Evolutionary conservation across 2,329 filamentous ascomycete genomes (phyloP), one percentile per base, ranked within the genome.

Genomic region (Bipolaris cookei): DNA sequence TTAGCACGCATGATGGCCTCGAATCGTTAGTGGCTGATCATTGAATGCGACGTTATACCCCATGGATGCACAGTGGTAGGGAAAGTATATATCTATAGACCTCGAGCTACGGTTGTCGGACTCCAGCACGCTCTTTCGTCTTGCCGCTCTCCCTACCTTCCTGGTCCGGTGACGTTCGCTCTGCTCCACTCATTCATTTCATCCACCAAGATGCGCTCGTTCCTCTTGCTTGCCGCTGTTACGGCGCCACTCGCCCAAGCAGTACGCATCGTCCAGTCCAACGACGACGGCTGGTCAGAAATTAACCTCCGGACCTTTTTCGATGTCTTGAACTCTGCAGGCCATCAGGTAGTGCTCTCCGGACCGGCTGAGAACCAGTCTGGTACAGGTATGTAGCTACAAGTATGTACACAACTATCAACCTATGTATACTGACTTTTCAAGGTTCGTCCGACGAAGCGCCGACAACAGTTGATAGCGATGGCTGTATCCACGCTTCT

Each of bases 241-340:
- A 55, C 64, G 32, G 57, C 68, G 44, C 70, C 72, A 30, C 54
- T 75, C 14, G 61, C 64, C 14, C 68, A 69, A 38, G 71, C 66
- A 23, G 51, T 72, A 11, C 71, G 71, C 38, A 70, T 75, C 66
- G 70, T 91, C 51, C 85, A 88, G 54, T 83, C 83, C 62, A 91
- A 91, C 73, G 88, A 91, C 63, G 89, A 91, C 69, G 88, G 89
- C 32, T 91, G 89, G 89, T 87, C 88, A 4, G 88, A 90, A 76
- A 82, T 82, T 38, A 89, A 90, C 67, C 77, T 88, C 47, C 83
- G 88, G 14, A 80, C 81, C 0, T 78, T 90, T 49, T 84, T 88
- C 74, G 75, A 84, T 50, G 78, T 81, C 11, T 76, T 91, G 38
- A 81, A 76, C 8, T 74, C 74, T 1, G 81, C 83, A 1, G 86